phyloP scores from a whole-genome alignment of 2,329 filamentous ascomycete genomes.

The Mariannaea elegans region DNA sequence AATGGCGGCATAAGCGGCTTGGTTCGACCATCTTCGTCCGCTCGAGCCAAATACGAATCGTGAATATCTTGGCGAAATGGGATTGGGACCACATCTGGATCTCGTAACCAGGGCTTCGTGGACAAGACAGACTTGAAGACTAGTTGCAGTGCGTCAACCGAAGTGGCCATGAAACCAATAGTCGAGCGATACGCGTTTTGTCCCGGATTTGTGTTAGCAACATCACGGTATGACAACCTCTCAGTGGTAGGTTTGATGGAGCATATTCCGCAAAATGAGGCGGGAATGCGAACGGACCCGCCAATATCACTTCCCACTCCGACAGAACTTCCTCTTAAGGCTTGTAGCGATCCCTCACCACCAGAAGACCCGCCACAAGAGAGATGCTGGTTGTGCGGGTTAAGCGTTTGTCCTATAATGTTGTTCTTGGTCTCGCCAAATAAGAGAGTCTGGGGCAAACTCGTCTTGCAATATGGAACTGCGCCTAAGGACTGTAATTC shows the following conservation, averaged over 20 bases:
- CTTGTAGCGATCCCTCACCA: constrained; percentile 47
- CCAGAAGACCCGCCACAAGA: constrained; percentile 49
- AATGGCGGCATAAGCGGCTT: constrained; percentile 46
- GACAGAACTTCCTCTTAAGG: constrained; percentile 42
- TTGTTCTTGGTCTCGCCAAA: constrained; percentile 46
- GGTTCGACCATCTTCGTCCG: background rate
- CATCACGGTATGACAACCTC: constrained; percentile 28
- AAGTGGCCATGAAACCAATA: constrained; percentile 69
- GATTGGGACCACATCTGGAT: constrained; percentile 71
- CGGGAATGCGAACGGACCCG: constrained; percentile 44
- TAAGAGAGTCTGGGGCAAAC: constrained; percentile 33
- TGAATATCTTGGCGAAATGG: constrained; percentile 66
- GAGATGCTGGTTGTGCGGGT: constrained; percentile 45
- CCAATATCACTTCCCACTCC: constrained; percentile 50
- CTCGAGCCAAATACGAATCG: constrained; percentile 49
- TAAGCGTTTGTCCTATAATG: constrained; percentile 45
- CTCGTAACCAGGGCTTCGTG: constrained; percentile 70
- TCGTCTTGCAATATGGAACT: constrained; percentile 38
- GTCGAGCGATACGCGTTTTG: constrained; percentile 71
- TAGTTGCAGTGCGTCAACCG: constrained; percentile 62
- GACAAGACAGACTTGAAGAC: constrained; percentile 64
- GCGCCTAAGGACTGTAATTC: constrained; percentile 35
- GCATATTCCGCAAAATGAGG: constrained; percentile 38
- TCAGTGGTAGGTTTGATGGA: constrained; percentile 32
- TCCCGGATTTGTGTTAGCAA: constrained; percentile 51